Conservation (phyloP, 192 early-diverging fungal genomes). For the Obelidium mucronatum region DNA sequence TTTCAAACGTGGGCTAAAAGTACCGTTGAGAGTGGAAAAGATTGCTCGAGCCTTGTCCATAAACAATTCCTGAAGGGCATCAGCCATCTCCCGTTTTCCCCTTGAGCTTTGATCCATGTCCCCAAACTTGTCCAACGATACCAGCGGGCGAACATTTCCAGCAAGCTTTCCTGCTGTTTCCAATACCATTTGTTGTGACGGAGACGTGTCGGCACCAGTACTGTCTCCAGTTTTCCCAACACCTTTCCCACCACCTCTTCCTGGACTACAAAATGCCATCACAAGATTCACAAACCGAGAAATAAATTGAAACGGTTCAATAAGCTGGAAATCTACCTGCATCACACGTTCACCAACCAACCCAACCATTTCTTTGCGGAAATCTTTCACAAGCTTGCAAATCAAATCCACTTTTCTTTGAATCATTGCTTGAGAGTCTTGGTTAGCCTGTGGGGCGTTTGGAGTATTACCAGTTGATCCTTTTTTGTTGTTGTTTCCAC, state of each 20-base stretch:
- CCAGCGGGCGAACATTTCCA: neutral
- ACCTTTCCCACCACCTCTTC: neutral
- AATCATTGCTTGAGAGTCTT: neutral
- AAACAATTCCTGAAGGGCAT: slow-evolving; percentile 7
- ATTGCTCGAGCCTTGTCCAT: slow-evolving; percentile 16
- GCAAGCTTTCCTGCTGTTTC: neutral
- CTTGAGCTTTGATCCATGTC: neutral
- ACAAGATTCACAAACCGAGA: neutral
- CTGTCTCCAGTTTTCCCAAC: neutral
- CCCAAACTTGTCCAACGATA: slow-evolving; percentile 9
- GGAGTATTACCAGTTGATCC: neutral
- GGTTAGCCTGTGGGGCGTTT: neutral
- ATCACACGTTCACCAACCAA: slow-evolving; percentile 2
- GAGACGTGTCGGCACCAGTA: neutral
- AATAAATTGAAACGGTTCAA: slow-evolving; percentile 20
- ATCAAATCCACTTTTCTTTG: neutral
- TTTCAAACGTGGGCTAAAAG: neutral
- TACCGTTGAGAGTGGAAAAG: slow-evolving; percentile 29
- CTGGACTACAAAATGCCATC: neutral
- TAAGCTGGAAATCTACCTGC: slow-evolving; percentile 5
- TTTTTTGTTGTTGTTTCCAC: neutral
- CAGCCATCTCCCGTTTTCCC: neutral
- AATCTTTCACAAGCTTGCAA: neutral
- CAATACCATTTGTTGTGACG: neutral
- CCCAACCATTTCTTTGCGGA: slow-evolving; percentile 1